Conservation (phyloP, 1,139 yeast species). For the Candida pseudocylindracea region DNA sequence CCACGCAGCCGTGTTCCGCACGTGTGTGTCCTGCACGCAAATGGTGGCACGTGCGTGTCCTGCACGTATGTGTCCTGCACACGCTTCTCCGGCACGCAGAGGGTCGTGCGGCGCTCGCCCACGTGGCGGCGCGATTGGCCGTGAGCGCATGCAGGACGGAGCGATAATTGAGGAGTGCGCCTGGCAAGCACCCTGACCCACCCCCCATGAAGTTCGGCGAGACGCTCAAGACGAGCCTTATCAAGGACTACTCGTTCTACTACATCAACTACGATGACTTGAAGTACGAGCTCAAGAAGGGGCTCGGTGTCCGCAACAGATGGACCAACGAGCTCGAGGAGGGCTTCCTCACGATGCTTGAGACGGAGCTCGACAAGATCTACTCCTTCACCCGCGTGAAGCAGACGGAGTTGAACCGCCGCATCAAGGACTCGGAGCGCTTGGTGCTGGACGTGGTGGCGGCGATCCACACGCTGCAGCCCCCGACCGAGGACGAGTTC, state of each 20-base stretch:
- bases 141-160: too few relatives aligned
- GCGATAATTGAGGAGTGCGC: too few relatives aligned
- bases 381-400: constrained; percentile 78
- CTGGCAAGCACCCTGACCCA: too few relatives aligned
- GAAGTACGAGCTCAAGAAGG: constrained; percentile 56
- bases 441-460: constrained; percentile 44
- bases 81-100: too few relatives aligned
- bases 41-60: too few relatives aligned
- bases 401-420: constrained; percentile 58
- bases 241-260: constrained; percentile 73
- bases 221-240: constrained; percentile 47
- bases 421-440: constrained; percentile 62
- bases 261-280: constrained; percentile 81
- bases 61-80: too few relatives aligned
- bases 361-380: constrained; percentile 73
- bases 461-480: constrained; percentile 8
- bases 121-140: too few relatives aligned
- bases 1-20: too few relatives aligned
- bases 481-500: constrained; percentile 50
- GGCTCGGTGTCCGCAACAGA: constrained; percentile 25
- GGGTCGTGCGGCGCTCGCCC: too few relatives aligned
- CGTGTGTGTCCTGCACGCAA: too few relatives aligned
- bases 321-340: constrained; percentile 75
- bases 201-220: constrained; percentile 51
- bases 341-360: constrained; percentile 50